Evolutionary conservation across 306 rosid species (phyloP).

Genomic region (Acacia melanoxylon): DNA sequence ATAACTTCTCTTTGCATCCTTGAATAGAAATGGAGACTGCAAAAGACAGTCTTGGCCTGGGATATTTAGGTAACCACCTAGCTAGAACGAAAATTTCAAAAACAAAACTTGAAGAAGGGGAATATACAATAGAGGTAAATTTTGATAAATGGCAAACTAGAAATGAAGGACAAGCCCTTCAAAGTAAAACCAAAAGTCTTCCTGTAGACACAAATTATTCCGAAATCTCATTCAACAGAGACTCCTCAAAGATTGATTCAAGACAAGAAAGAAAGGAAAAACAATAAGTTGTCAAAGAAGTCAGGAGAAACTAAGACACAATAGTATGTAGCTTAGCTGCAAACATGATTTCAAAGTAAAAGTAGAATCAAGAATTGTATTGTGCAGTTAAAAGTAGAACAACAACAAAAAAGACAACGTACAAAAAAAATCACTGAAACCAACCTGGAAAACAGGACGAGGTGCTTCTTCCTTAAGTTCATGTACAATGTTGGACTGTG

Average conservation of each 20-base stretch:
- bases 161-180: conserved; percentile 19
- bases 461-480: conserved; percentile 67
- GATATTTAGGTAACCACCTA: conserved; percentile 8
- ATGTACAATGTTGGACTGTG: conserved; percentile 52
- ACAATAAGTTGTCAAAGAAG: neutral
- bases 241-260: conserved; percentile 11
- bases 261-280: neutral
- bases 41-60: neutral
- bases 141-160: conserved; percentile 14
- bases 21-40: neutral
- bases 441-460: conserved; percentile 60
- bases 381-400: neutral
- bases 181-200: neutral
- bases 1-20: neutral
- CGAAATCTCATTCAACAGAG: conserved; percentile 1
- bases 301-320: conserved; percentile 2
- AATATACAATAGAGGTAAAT: neutral
- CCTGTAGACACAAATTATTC: neutral
- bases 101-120: conserved; percentile 1
- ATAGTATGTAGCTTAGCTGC: conserved; percentile 4
- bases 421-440: conserved; percentile 22
- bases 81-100: conserved; percentile 6
- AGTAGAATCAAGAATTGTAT: neutral
- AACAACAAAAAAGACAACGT: neutral
- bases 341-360: neutral